Conservation (phyloP, 305 asterid species). For the Solanum aculeatissimum region DNA sequence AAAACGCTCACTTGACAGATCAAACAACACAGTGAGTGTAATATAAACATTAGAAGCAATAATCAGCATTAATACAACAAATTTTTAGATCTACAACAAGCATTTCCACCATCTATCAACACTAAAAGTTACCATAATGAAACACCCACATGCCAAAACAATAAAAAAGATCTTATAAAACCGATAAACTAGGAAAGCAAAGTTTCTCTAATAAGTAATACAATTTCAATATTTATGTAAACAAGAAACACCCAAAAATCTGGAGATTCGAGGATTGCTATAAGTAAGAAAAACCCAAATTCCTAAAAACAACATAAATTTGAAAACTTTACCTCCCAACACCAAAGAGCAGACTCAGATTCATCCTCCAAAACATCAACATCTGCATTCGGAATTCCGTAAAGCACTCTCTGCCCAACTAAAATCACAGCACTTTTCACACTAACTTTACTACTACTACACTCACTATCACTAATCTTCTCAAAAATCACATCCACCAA, state of each 20-base stretch:
- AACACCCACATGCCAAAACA: not conserved
- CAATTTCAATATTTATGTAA: not conserved
- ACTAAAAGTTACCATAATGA: not conserved
- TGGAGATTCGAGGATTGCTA: not conserved
- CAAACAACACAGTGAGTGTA: not conserved
- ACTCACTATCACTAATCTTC: constrained; percentile 29
- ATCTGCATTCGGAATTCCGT: constrained; percentile 52
- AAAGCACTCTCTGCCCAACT: constrained; percentile 60
- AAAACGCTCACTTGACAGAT: not conserved
- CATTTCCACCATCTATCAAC: not conserved
- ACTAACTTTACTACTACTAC: constrained; percentile 34
- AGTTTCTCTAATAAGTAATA: not conserved
- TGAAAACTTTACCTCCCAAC: constrained; percentile 70
- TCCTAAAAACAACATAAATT: not conserved
- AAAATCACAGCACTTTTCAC: constrained; percentile 63
- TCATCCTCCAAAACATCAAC: constrained; percentile 93
- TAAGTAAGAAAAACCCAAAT: not conserved
- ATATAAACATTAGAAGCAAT: not conserved
- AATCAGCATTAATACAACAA: not conserved
- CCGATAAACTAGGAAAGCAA: not conserved
- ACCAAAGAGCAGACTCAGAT: constrained; percentile 64
- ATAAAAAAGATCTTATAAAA: not conserved
- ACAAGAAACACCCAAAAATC: too few relatives aligned
- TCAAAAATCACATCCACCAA: constrained; percentile 54
- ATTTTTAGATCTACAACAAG: not conserved